Conservation (phyloP, 768 basidiomycete species). For the Calocera cornea region DNA sequence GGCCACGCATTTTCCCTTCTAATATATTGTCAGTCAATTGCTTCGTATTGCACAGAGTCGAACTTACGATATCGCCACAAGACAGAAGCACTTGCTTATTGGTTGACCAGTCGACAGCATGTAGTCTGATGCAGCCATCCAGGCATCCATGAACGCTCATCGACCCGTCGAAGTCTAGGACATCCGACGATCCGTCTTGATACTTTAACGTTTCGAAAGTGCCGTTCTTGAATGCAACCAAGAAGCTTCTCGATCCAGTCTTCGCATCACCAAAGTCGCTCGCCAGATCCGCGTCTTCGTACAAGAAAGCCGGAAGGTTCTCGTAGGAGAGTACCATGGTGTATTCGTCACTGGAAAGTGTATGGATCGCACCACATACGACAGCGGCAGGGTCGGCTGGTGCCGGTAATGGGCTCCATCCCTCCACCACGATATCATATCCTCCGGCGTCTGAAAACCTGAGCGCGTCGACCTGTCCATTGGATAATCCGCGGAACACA, state of each 20-base stretch:
- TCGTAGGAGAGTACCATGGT: neutral
- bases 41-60: neutral
- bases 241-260: too few relatives aligned
- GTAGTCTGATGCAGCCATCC: neutral
- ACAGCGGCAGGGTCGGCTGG: too few relatives aligned
- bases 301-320: neutral
- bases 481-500: too few relatives aligned
- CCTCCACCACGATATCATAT: too few relatives aligned
- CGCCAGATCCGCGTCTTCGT: neutral
- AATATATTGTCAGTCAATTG: neutral
- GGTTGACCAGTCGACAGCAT: neutral
- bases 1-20: neutral
- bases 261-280: neutral
- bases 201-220: neutral
- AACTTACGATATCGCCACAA: neutral
- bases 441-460: too few relatives aligned
- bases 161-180: neutral
- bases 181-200: neutral
- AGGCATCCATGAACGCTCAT: neutral
- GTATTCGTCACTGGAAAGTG: too few relatives aligned
- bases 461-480: too few relatives aligned
- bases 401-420: too few relatives aligned
- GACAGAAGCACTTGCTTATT: neutral
- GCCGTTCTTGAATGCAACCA: neutral
- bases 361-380: too few relatives aligned